These are phyloP conservation scores for Stenocarpella maydis DNA, from an alignment of 2,329 filamentous ascomycete species.

Conservation along the genomic window DNA sequence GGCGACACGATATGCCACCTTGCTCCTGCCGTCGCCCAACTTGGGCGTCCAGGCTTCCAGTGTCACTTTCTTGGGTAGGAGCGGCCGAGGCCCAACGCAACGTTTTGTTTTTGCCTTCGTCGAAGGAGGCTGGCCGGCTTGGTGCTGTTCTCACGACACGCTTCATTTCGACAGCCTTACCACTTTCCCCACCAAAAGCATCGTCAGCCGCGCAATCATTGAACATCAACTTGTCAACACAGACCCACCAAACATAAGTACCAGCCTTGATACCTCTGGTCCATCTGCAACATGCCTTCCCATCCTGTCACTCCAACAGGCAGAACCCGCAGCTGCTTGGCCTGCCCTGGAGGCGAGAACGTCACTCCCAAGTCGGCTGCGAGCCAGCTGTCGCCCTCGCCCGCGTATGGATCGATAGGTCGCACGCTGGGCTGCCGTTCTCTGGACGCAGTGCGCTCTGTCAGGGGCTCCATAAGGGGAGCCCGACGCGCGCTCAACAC, in stretches of 20 bases:
- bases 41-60: not conserved
- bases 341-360: constrained; percentile 30
- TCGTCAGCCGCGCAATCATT: not conserved
- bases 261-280: not conserved
- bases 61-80: not conserved
- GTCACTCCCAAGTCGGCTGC: constrained; percentile 7
- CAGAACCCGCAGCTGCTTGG: constrained; percentile 24
- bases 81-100: not conserved
- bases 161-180: constrained; percentile 2
- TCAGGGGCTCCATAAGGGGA: constrained; percentile 12
- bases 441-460: constrained; percentile 30
- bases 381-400: not conserved
- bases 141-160: not conserved
- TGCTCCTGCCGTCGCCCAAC: not conserved
- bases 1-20: not conserved
- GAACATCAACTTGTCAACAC: not conserved
- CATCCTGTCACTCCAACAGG: not conserved
- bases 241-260: not conserved
- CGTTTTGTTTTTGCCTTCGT: not conserved
- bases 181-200: not conserved
- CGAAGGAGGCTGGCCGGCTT: not conserved
- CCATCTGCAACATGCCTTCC: constrained; percentile 11
- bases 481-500: constrained; percentile 12
- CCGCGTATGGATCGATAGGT: constrained; percentile 1
- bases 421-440: constrained; percentile 25